Evolutionary conservation across 805 yeast genomes (phyloP).

Genomic region (Scheffersomyces coipomensis): DNA sequence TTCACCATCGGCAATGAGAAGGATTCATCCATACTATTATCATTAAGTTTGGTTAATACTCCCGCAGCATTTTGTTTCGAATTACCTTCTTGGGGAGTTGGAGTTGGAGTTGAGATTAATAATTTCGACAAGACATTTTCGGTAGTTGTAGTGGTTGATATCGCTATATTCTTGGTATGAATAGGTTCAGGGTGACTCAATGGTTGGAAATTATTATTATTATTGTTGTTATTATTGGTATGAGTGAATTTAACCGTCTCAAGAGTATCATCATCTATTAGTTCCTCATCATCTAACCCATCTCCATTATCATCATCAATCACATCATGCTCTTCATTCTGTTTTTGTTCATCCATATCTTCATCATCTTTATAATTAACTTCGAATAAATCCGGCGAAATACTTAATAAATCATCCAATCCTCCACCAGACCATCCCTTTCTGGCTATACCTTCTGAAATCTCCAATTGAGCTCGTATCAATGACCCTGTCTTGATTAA

Average conservation of each 20-base stretch:
- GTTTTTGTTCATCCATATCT: neutral
- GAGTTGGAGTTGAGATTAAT: neutral
- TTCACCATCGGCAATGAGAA: slow-evolving; percentile 43
- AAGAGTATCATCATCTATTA: slow-evolving; percentile 2
- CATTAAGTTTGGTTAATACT: neutral
- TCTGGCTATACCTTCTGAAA: slow-evolving; percentile 74
- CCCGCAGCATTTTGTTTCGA: neutral
- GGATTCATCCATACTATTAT: slow-evolving; percentile 39
- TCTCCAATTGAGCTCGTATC: slow-evolving; percentile 77
- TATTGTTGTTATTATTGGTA: neutral
- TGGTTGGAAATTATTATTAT: neutral
- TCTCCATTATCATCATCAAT: neutral
- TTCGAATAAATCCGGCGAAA: slow-evolving; percentile 56
- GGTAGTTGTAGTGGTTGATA: neutral
- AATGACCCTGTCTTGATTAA: slow-evolving; percentile 58
- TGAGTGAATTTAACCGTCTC: slow-evolving; percentile 1
- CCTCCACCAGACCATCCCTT: slow-evolving; percentile 92
- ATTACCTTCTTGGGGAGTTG: neutral
- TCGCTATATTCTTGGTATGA: neutral
- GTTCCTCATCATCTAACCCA: neutral
- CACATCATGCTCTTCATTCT: slow-evolving; percentile 22
- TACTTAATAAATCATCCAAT: slow-evolving; percentile 61
- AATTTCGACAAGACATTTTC: neutral
- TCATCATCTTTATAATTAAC: slow-evolving; percentile 5
- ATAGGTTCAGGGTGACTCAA: neutral